These are phyloP conservation scores for Cadophora sp. DNA, from an alignment of 2,329 filamentous ascomycete genomes.

Conservation along the genomic window DNA sequence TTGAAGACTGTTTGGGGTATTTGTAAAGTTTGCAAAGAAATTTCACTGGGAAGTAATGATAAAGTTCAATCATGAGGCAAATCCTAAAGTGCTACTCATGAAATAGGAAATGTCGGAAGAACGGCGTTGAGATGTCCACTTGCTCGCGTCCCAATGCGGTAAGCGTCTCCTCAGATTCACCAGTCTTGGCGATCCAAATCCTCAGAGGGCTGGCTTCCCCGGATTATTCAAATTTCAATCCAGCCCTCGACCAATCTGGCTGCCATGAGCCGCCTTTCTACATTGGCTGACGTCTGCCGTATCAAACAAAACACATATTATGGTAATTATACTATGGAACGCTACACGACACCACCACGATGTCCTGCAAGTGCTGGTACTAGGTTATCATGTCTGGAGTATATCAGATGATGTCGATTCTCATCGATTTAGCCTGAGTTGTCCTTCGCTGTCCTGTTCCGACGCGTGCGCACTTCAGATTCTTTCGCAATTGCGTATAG, in stretches of 20 bases:
- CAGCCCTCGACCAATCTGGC: not conserved
- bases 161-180: not conserved
- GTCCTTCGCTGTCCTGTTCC: conserved; percentile 11
- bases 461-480: conserved; percentile 6
- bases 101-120: no score
- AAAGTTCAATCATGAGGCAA: no score
- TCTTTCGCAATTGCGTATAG: conserved; percentile 14
- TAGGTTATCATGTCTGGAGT: not conserved
- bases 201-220: not conserved
- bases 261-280: not conserved
- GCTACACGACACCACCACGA: not conserved
- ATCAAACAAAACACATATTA: not conserved
- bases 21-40: not conserved
- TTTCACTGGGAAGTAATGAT: no score
- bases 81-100: no score
- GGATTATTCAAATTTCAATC: not conserved
- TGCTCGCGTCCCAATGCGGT: not conserved
- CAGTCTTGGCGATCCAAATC: not conserved
- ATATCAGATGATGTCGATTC: not conserved
- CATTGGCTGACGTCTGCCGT: not conserved
- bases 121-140: not conserved
- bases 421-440: conserved; percentile 18
- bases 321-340: not conserved
- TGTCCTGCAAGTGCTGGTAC: not conserved
- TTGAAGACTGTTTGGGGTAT: not conserved